Evolutionary conservation across 2,329 filamentous ascomycete species (phyloP).

Genomic region (Paecilomyces sp.): DNA sequence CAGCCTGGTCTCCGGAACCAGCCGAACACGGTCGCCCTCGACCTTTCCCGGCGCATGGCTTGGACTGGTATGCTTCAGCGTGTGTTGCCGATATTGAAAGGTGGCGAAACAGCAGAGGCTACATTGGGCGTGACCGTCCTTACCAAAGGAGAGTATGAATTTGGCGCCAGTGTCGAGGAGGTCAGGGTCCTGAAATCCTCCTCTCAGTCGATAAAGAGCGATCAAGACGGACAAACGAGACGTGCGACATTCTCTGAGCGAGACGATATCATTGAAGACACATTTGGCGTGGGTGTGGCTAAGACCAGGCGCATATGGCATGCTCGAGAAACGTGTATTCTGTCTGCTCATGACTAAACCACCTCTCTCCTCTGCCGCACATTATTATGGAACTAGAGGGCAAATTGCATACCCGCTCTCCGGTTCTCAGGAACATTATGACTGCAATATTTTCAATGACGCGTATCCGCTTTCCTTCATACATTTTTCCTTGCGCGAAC

Average conservation of each 20-base stretch:
- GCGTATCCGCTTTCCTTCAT: neutral
- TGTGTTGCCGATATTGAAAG: constrained; percentile 56
- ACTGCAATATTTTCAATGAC: neutral
- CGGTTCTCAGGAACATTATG: neutral
- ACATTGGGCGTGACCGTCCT: constrained; percentile 66
- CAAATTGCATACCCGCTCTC: neutral
- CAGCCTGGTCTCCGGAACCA: constrained; percentile 71
- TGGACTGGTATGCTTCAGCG: constrained; percentile 83
- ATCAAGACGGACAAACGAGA: constrained; percentile 7
- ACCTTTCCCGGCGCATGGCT: constrained; percentile 72
- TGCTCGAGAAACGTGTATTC: constrained; percentile 37
- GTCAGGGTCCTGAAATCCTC: constrained; percentile 44
- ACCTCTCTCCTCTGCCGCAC: neutral
- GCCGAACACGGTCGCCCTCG: constrained; percentile 64
- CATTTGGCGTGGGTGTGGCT: constrained; percentile 31
- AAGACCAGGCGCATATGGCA: constrained; percentile 39
- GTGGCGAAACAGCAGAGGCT: constrained; percentile 53
- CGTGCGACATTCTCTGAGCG: constrained; percentile 7
- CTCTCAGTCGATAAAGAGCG: constrained; percentile 5
- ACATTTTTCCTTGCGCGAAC: neutral
- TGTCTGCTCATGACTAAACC: constrained; percentile 29
- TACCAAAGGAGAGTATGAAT: constrained; percentile 74
- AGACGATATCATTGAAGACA: constrained; percentile 26
- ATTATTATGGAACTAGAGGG: no score
- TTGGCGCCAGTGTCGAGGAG: constrained; percentile 76